These are phyloP conservation scores for Ceratobasidium theobromae DNA, from an alignment of 1,284 basidiomycete genomes.

Conservation along the genomic window DNA sequence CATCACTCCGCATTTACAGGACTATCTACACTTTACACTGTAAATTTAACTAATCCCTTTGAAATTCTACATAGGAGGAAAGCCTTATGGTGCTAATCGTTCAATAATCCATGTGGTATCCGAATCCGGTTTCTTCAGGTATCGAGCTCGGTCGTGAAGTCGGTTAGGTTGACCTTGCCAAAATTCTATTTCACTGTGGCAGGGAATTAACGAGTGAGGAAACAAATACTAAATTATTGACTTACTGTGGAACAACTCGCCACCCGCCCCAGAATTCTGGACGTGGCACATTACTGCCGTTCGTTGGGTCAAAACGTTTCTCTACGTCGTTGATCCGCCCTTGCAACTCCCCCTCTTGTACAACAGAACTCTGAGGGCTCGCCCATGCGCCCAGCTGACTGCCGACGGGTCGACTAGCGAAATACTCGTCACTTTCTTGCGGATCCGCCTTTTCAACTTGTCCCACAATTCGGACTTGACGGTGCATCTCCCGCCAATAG, in stretches of 20 bases:
- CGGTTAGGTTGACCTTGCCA: conserved; percentile 90
- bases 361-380: conserved; percentile 78
- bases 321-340: conserved; percentile 62
- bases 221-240: conserved; percentile 36
- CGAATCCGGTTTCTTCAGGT: conserved; percentile 60
- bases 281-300: conserved; percentile 62
- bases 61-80: too few relatives aligned
- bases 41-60: too few relatives aligned
- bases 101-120: conserved; percentile 69
- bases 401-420: conserved; percentile 77
- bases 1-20: too few relatives aligned
- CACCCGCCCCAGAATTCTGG: conserved; percentile 98
- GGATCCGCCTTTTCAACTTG: conserved; percentile 72
- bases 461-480: conserved; percentile 84
- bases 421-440: conserved; percentile 83
- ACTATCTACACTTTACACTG: too few relatives aligned
- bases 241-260: conserved; percentile 86
- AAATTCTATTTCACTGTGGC: conserved; percentile 76
- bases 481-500: conserved; percentile 87
- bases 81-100: conserved; percentile 70
- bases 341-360: conserved; percentile 70
- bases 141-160: conserved; percentile 85
- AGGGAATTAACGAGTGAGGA: neutral
- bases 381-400: conserved; percentile 92
- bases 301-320: conserved; percentile 58